phyloP scores from a whole-genome alignment of 73 alveolate species.

The Blepharisma japonicum region DNA sequence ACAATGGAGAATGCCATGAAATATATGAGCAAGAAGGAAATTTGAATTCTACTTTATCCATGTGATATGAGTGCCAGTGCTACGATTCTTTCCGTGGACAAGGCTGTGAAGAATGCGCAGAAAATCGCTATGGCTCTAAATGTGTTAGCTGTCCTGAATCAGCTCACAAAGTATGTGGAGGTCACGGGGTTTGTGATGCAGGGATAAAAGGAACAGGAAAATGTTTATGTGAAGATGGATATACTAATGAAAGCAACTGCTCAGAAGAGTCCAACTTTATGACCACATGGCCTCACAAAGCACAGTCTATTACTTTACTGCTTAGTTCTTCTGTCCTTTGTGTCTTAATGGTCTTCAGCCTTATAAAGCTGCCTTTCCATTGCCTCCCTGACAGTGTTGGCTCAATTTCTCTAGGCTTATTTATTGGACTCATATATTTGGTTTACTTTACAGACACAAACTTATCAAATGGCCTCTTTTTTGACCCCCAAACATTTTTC shows the following conservation, averaged over 20 bases:
- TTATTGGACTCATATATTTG: not conserved
- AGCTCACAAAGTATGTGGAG: not conserved
- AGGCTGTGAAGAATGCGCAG: not conserved
- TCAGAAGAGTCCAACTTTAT: slow-evolving; percentile 7
- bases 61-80: slow-evolving; percentile 1
- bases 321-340: not conserved
- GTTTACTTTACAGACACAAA: not conserved
- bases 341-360: not conserved
- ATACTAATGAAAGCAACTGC: not conserved
- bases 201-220: slow-evolving; percentile 19
- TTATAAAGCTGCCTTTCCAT: not conserved
- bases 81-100: not conserved
- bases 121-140: slow-evolving; percentile 5
- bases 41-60: too few relatives aligned
- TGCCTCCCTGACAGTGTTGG: slow-evolving; percentile 9
- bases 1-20: slow-evolving; percentile 18
- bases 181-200: slow-evolving; percentile 27
- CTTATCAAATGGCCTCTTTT: slow-evolving; percentile 17
- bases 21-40: not conserved
- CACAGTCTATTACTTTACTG: not conserved
- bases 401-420: slow-evolving; percentile 1
- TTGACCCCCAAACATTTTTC: slow-evolving; percentile 47
- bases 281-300: not conserved
- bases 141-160: slow-evolving; percentile 9
- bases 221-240: slow-evolving; percentile 25